Base-by-base conservation (phyloP, 2,329 filamentous ascomycete species). In the Eutypella sp. region DNA sequence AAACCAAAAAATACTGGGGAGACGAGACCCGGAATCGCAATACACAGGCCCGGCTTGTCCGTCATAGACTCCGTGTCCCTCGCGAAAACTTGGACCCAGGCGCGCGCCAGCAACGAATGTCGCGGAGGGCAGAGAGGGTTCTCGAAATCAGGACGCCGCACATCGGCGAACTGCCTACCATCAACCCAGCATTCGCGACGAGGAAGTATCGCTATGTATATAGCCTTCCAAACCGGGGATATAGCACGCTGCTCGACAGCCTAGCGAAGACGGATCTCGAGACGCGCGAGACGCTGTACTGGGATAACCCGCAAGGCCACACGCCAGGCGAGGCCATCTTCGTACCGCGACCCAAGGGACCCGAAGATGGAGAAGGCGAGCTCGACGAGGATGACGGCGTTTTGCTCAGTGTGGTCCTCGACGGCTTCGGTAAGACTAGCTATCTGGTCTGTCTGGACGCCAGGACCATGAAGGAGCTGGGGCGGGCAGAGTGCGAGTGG, bases 301-400 rank as follows among this genome's bases (percentile, higher is more conserved):
- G 85, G 85, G 70, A 75, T 10, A 71, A 70, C 0, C 69, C 70
- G 0, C 60, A 67, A 1, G 81, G 76, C 0, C 82, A 88, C 55
- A 84, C 81, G 0, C 85, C 85, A 0, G 79, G 84, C 2, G 85
- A 89, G 62, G 72, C 84, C 0, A 80, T 89, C 25, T 89, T 88
- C 50, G 71, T 89, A 1, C 67, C 75, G 1, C 65, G 73, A 25
- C 77, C 77, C 0, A 65, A 57, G 16, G 16, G 33, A 5, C 10
- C 39, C 8, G 42, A 20, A 11, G 27, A 40, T 4, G 51, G 55
- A 7, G 59, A 63, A 7, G 60, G 59, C 10, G 63, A 67, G 11
- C 54, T 56, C 2, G 71, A 67, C 0, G 83, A 87, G 57, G 84
- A 88, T n/a, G 56, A 62, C 24, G 60, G 60, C 3, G 55, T 60